Base-by-base conservation (phyloP, 164 flowering plant species). In the Tinospora cordifolia region DNA sequence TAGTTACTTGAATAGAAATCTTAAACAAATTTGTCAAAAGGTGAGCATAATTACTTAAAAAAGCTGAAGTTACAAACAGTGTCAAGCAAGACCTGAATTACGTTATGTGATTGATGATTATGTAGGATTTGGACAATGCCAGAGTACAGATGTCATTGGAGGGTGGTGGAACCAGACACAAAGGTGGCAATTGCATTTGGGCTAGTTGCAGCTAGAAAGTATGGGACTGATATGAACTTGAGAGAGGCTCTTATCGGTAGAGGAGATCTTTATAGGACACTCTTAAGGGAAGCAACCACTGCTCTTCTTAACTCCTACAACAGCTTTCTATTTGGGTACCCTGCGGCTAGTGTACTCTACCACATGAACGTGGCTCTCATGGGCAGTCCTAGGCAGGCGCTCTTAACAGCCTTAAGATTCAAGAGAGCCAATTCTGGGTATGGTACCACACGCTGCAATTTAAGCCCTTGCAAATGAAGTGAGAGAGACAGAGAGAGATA, bases 291-390 rank as follows among this genome's bases (percentile, higher is more conserved):
- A 80, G 88, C 69, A 0, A 88, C 84, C 62, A 82, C 99, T 22
- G 85, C 99, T 14, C 88, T 90, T 65, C 90, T 92, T 63, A 94
- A 94, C 77, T 90, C 97, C 49, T 94, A 84, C 81, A 85, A 88
- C 81, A 90, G 89, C 59, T 40, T 83, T 39, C 84, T 72, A 11
- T 94, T 88, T 74, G 74, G 84, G 38, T 94, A 88, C 76, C 78
- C 81, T 47, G 46, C 93, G 3, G 63, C 83, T 9, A 70, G 63
- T 6, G 97, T 92, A 2, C 26, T 84, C 19, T 72, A 71, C 3
- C 82, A 71, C 67, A 74, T 83, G 79, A 83, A 88, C 63, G 64
- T 13, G 70, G 99, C 97, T 3, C 66, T 94, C 68, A 62, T 78
- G 82, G 92, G 86, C 0, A 80, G 88, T 9, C 68, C 79, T 1